phyloP scores from a whole-genome alignment of 2,329 filamentous ascomycete species.

The Samsoniella hepiali region DNA sequence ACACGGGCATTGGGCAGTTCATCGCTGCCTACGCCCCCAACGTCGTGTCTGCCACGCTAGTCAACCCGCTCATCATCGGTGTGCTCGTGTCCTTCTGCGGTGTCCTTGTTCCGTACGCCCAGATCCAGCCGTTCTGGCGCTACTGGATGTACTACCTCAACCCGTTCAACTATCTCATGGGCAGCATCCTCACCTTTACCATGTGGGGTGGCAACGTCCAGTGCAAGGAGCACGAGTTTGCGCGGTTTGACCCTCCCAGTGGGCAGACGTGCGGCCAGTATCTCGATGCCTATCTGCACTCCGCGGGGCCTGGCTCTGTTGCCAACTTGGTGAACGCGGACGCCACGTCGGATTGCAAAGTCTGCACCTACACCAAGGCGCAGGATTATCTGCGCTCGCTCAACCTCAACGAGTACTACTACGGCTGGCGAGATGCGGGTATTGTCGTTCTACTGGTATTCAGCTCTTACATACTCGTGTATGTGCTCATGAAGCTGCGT shows the following conservation, averaged over 20 bases:
- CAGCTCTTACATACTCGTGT: constrained; percentile 50
- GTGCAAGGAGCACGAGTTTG: constrained; percentile 49
- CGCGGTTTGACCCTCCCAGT: constrained; percentile 48
- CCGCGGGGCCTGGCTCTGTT: constrained; percentile 39
- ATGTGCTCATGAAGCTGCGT: constrained; percentile 45
- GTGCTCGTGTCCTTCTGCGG: constrained; percentile 69
- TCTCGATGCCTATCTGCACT: constrained; percentile 47
- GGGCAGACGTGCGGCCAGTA: constrained; percentile 57
- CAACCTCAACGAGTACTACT: constrained; percentile 58
- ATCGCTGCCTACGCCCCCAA: constrained; percentile 62
- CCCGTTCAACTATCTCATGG: constrained; percentile 61
- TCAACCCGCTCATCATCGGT: constrained; percentile 54
- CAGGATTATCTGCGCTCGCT: constrained; percentile 58
- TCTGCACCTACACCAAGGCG: constrained; percentile 58
- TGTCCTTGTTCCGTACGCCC: constrained; percentile 64
- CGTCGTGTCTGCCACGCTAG: constrained; percentile 55
- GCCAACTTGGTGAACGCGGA: constrained; percentile 59
- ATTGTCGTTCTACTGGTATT: constrained; percentile 56
- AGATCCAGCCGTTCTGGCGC: constrained; percentile 64
- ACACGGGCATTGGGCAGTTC: constrained; percentile 60
- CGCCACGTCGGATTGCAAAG: constrained; percentile 51
- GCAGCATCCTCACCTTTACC: constrained; percentile 51
- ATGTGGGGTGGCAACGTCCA: constrained; percentile 45
- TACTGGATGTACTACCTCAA: constrained; percentile 63
- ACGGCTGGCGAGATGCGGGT: constrained; percentile 64